Evolutionary conservation across 352 stramenopile species (phyloP), one percentile per base, ranked within the genome.

Genomic region (Pythium grandisporangium): DNA sequence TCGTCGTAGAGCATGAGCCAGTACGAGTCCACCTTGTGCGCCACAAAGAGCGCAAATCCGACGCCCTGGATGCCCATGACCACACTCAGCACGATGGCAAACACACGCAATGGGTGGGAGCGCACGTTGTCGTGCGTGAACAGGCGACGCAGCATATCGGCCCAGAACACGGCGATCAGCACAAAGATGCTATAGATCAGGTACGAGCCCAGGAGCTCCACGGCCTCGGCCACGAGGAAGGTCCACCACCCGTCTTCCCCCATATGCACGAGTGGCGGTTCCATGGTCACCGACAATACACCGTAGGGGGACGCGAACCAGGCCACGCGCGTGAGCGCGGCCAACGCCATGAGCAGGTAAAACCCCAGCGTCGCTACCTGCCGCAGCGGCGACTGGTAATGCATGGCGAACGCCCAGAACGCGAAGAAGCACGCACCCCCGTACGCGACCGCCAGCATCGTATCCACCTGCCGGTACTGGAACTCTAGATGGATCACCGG

Each of bases 101-200:
- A 98, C 12, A 87, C 80, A 5, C 77, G 62, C 61, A 97, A 84
- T 10, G 93, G 93, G 39, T 89, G 70, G 21, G 73, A 84, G 13
- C 68, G 61, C 35, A 87, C 64, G 41, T 58, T 70, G 38, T 78
- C 69, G 40, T 90, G 74, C 13, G 76, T 82, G 53, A 85, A 87
- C 14, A 85, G 66, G 7, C 95, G 93, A 38, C 96, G 96, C 25
- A 98, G 66, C 75, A 98, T 97, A 61, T 98, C 91, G 5, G 95
- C 90, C 95, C 95, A 98, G 67, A 97, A 98, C 19, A 98, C 92
- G 33, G 97, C 69, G 62, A 98, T 97, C 14, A 98, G 77, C 49
- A 98, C 95, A 51, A 98, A 98, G 55, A 98, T 96, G 43, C 81
- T 93, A 66, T 98, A 98, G 22, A 98, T 69, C n/a, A 93, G 69